Evolutionary conservation across 164 flowering plant genomes (phyloP), one percentile per base, ranked within the genome.

Genomic region (Magnolia officinalis): DNA sequence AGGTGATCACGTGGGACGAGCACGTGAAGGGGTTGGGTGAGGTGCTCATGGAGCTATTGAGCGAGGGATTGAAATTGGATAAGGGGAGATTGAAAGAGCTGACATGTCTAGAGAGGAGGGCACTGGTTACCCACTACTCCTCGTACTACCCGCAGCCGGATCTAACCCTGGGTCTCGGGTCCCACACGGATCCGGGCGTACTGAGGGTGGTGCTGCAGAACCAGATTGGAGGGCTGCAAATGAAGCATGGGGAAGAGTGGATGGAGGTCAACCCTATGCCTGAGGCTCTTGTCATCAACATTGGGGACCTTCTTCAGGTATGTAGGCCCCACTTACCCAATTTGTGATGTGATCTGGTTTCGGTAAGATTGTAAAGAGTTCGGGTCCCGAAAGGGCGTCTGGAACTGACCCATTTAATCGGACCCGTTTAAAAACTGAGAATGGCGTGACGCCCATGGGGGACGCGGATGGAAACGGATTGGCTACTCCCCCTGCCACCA

Each of bases 71-170:
- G 74, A 92, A 95, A 14, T 50, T 89, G 78, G 76, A 75, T 10
- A 9, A 26, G 0, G 82, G 69, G 8, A 86, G 72, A 83, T 73
- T 88, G 81, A 83, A 84, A 80, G 85, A 83, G 26, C 14, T 83
- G 83, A 67, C 83, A 3, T 87, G 84, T 70, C 63, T 79, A 72
- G 93, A 83, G 26, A 78, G 76, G 26, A 81, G 84, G 78, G 1
- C 61, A 7, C 66, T 90, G 88, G 89, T 76, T 50, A 88, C 83
- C 0, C 90, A 91, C 29, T 89, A 85, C 79, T 92, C 92, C 72
- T 96, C 97, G 7, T 71, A 71, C 49, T 92, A 95, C 74, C 97
- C 97, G 0, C 83, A 91, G 83, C 88, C 98, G 0, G 90, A 89
- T 71, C 83, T 81, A 64, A 92, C 98, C 50, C 77, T 87, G 19